Percentiles rank a stretch among this genome's conserved stretches.
phyloP scores from a whole-genome alignment of 805 yeast genomes.

The Metschnikowia arizonensis region DNA sequence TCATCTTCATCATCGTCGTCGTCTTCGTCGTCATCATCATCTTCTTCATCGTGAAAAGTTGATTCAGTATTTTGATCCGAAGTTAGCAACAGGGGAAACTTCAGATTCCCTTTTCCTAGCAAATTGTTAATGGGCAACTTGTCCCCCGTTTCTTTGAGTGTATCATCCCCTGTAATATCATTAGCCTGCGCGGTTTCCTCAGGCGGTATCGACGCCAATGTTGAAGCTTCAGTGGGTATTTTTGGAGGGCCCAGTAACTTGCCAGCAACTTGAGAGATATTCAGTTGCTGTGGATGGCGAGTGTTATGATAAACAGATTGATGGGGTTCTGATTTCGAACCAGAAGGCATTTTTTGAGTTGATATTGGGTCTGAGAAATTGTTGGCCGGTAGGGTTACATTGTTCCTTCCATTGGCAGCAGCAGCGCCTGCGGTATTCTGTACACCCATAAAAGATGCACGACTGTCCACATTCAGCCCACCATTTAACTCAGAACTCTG shows the following conservation, averaged over 20 bases:
- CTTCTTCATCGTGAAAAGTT: neutral
- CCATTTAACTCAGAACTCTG: slow-evolving; percentile 3
- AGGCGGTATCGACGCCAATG: neutral
- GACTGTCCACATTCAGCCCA: neutral
- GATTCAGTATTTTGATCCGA: neutral
- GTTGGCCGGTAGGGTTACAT: slow-evolving; percentile 1
- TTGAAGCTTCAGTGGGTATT: neutral
- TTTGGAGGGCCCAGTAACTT: neutral
- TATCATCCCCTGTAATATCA: neutral
- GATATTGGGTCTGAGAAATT: neutral
- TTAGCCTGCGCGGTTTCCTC: neutral
- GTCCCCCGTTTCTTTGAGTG: neutral
- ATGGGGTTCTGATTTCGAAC: neutral
- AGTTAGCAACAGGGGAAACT: neutral
- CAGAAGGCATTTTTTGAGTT: neutral
- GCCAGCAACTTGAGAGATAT: neutral
- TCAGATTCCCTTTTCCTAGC: neutral
- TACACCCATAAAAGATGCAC: neutral
- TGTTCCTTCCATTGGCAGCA: neutral
- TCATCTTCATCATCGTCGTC: slow-evolving; percentile 5
- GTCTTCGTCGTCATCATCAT: neutral
- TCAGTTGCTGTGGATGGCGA: neutral
- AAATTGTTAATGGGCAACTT: slow-evolving; percentile 3
- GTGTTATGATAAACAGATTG: neutral
- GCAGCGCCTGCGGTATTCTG: neutral